Percentiles rank a stretch among this genome's conserved stretches.
phyloP scores from a whole-genome alignment of 1,284 basidiomycete species.

The Sanghuangporus sanghuang region DNA sequence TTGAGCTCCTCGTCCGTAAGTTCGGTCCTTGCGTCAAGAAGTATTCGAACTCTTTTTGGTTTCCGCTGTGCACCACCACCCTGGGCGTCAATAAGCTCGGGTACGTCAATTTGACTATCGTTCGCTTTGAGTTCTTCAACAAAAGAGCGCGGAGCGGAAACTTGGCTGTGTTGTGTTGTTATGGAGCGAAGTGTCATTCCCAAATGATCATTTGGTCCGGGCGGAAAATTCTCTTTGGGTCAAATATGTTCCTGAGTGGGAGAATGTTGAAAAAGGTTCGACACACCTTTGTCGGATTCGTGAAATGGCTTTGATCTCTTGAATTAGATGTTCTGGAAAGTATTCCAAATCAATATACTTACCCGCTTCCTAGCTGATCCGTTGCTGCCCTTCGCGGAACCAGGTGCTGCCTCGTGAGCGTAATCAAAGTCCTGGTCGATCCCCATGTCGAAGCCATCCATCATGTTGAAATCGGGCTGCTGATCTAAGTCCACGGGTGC shows the following conservation, averaged over 20 bases:
- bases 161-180: constrained; percentile 27
- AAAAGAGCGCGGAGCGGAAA: constrained; percentile 30
- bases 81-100: constrained; percentile 1
- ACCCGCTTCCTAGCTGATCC: not conserved
- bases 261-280: not conserved
- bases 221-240: constrained; percentile 7
- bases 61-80: constrained; percentile 7
- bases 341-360: not conserved
- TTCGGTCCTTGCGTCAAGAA: constrained; percentile 65
- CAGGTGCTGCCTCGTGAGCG: not conserved
- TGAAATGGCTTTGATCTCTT: constrained; percentile 2
- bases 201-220: constrained; percentile 15
- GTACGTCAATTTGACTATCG: not conserved
- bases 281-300: constrained; percentile 13
- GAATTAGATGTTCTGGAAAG: not conserved
- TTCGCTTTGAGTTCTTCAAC: not conserved
- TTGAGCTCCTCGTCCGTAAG: constrained; percentile 75
- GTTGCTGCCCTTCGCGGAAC: not conserved
- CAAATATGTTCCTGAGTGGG: not conserved
- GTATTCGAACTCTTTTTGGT: constrained; percentile 31
- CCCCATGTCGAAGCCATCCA: not conserved
- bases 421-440: constrained; percentile 1
- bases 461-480: constrained; percentile 1
- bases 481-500: constrained; percentile 7
- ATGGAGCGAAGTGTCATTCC: constrained; percentile 16